Percentiles rank a stretch among this genome's conserved stretches.
Evolutionary conservation across 495 filamentous ascomycete genomes (phyloP).

Genomic region (Xylaria palmicola): DNA sequence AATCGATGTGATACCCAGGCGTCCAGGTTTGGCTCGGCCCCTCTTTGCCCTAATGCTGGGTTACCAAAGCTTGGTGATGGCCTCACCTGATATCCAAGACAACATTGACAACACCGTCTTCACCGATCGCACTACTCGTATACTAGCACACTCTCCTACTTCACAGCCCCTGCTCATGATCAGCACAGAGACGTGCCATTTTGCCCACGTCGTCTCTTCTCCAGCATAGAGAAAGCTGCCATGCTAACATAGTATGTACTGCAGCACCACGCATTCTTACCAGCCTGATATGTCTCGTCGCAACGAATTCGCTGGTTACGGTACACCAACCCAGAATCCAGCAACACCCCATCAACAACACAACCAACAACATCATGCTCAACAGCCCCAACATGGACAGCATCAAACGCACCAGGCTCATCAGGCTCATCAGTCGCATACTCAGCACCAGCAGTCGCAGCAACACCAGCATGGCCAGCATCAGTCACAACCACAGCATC

Average conservation of each 20-base stretch:
- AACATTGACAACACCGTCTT: neutral
- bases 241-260: constrained; percentile 29
- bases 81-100: neutral
- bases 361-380: constrained; percentile 30
- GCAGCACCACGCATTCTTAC: constrained; percentile 37
- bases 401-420: constrained; percentile 28
- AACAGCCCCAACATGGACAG: constrained; percentile 25
- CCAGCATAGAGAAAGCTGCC: neutral
- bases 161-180: neutral
- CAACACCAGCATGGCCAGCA: constrained; percentile 24
- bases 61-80: neutral
- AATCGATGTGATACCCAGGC: constrained; percentile 15
- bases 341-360: constrained; percentile 31
- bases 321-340: constrained; percentile 23
- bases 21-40: neutral
- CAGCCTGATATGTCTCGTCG: constrained; percentile 45
- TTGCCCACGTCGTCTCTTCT: constrained; percentile 1
- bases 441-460: constrained; percentile 28
- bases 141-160: neutral
- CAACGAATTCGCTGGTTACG: constrained; percentile 36
- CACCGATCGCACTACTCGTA: neutral
- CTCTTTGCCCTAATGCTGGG: neutral
- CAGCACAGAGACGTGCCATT: constrained; percentile 19
- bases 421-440: constrained; percentile 35
- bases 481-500: constrained; percentile 28